A percentile compares a stretch with the other conserved stretches of the same genome.
phyloP scores from a whole-genome alignment of 139 green algal genomes.

The Bryopsis sp. region DNA sequence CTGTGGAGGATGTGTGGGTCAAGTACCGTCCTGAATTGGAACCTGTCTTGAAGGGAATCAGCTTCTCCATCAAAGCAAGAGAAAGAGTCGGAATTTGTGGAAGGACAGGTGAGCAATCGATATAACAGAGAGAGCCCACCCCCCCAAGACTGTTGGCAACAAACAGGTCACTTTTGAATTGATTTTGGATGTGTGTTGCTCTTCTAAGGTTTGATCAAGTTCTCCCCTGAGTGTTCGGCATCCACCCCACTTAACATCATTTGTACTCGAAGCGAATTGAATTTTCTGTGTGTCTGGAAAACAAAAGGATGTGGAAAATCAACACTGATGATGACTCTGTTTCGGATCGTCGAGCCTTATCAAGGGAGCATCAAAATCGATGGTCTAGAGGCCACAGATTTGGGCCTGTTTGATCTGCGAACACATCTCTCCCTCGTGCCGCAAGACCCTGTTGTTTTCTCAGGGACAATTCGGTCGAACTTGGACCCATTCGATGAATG shows the following conservation, averaged over 20 bases:
- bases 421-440: slow-evolving; percentile 73
- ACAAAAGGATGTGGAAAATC: slow-evolving; percentile 79
- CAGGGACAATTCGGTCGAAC: slow-evolving; percentile 65
- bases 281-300: too few species aligned
- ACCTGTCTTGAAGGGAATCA: neutral
- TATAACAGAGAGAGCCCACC: too few species aligned
- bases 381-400: slow-evolving; percentile 45
- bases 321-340: slow-evolving; percentile 72
- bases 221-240: too few species aligned
- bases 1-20: slow-evolving; percentile 22
- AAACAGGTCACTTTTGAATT: too few species aligned
- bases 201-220: too few species aligned
- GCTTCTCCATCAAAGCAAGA: slow-evolving; percentile 1
- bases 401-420: slow-evolving; percentile 64
- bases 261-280: too few species aligned
- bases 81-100: slow-evolving; percentile 58
- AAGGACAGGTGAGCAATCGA: too few species aligned
- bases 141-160: too few species aligned
- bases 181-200: too few species aligned
- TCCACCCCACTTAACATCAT: too few species aligned
- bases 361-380: slow-evolving; percentile 61
- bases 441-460: slow-evolving; percentile 73
- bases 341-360: slow-evolving; percentile 69
- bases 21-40: slow-evolving; percentile 19
- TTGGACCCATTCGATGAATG: slow-evolving; percentile 60